These are phyloP conservation scores for Lathyrus tuberosus DNA, from an alignment of 306 rosid genomes.

Conservation along the genomic window DNA sequence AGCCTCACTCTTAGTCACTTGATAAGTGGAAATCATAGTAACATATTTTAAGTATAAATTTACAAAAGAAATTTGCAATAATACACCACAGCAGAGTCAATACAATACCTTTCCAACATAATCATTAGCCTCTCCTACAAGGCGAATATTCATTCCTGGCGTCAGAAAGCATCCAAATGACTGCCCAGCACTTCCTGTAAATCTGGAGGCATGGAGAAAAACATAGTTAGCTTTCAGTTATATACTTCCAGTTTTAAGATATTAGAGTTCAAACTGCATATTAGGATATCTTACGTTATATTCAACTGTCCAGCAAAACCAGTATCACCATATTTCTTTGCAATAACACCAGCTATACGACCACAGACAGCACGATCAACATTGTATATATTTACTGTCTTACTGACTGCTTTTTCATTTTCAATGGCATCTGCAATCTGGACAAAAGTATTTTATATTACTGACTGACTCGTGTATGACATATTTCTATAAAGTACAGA, in stretches of 20 bases:
- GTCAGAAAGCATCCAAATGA: conserved; percentile 97
- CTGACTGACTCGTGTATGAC: conserved; percentile 15
- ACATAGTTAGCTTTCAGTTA: conserved; percentile 35
- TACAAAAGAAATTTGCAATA: conserved; percentile 21
- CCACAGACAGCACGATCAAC: conserved; percentile 94
- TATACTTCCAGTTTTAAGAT: conserved; percentile 26
- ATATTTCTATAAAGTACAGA: conserved; percentile 22
- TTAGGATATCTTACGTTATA: conserved; percentile 65
- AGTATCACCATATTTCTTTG: conserved; percentile 95
- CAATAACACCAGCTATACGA: conserved; percentile 85
- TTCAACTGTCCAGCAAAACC: conserved; percentile 97
- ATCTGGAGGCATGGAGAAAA: conserved; percentile 57
- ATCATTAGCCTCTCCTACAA: conserved; percentile 96
- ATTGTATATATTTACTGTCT: conserved; percentile 74
- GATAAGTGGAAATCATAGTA: conserved; percentile 19
- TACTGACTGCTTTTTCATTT: conserved; percentile 73
- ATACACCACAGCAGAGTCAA: background rate
- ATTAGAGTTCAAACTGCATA: conserved; percentile 29
- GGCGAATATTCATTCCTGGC: conserved; percentile 96
- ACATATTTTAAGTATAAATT: conserved; percentile 29
- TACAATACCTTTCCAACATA: conserved; percentile 89
- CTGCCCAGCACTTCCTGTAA: conserved; percentile 97
- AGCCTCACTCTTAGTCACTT: conserved; percentile 6
- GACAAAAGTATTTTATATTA: conserved; percentile 29
- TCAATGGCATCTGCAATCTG: conserved; percentile 90